These are phyloP conservation scores for Ceriops zippeliana DNA, from an alignment of 345 rosid genomes.

Conservation along the genomic window DNA sequence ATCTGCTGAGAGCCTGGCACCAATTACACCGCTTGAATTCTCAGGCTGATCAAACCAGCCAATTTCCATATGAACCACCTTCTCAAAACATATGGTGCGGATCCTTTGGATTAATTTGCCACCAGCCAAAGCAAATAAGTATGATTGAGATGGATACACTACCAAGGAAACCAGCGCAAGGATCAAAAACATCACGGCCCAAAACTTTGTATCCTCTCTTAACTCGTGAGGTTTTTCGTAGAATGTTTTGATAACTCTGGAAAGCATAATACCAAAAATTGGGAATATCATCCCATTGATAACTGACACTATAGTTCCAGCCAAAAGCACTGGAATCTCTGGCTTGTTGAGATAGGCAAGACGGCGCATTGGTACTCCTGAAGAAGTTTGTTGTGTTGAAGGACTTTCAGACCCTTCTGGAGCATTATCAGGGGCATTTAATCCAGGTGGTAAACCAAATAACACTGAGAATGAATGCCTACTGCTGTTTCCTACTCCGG, in stretches of 20 bases:
- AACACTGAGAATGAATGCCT: conserved; percentile 51
- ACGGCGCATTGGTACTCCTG: conserved; percentile 48
- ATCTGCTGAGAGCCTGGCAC: conserved; percentile 86
- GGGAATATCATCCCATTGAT: conserved; percentile 57
- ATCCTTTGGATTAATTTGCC: conserved; percentile 60
- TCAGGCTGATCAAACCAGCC: conserved; percentile 81
- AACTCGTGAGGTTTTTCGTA: conserved; percentile 52
- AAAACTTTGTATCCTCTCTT: conserved; percentile 60
- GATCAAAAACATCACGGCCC: conserved; percentile 58
- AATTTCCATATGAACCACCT: conserved; percentile 77
- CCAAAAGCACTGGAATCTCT: conserved; percentile 58
- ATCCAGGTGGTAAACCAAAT: conserved; percentile 56
- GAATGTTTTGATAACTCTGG: conserved; percentile 49
- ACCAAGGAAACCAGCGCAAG: conserved; percentile 54
- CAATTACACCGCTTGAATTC: conserved; percentile 76
- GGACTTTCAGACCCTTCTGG: conserved; percentile 22
- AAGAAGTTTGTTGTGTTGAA: conserved; percentile 25
- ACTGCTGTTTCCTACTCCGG: conserved; percentile 52
- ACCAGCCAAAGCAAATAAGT: conserved; percentile 72
- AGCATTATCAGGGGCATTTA: conserved; percentile 26
- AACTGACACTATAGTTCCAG: conserved; percentile 51
- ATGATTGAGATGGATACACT: conserved; percentile 39
- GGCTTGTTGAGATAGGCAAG: conserved; percentile 75
- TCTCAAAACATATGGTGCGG: conserved; percentile 73
- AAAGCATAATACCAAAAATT: conserved; percentile 49